These are phyloP conservation scores for Dryas alaskensis DNA, from an alignment of 306 rosid species.

Conservation along the genomic window DNA sequence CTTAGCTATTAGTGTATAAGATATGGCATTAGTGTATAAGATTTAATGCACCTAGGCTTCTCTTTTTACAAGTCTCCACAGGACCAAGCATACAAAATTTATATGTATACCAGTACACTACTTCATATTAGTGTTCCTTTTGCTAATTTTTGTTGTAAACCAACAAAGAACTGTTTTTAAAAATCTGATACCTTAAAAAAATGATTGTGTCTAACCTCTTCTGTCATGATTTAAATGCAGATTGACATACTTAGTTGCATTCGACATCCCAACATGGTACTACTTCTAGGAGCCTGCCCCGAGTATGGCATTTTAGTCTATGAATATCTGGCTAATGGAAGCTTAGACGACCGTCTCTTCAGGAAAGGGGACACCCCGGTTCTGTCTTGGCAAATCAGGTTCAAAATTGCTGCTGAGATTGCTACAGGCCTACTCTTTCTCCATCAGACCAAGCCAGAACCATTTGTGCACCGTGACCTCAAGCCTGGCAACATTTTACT, in stretches of 20 bases:
- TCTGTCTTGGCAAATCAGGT: constrained; percentile 71
- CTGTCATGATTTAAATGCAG: constrained; percentile 40
- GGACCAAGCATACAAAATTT: too few relatives aligned
- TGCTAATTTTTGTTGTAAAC: too few relatives aligned
- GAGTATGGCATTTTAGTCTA: constrained; percentile 78
- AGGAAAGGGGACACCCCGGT: constrained; percentile 40
- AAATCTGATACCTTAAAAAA: constrained; percentile 7
- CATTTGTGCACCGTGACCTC: constrained; percentile 91
- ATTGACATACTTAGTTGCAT: constrained; percentile 86
- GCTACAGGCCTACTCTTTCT: constrained; percentile 82
- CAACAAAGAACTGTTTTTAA: background rate
- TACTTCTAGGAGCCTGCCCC: constrained; percentile 92
- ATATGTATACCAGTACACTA: too few relatives aligned
- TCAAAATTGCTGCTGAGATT: constrained; percentile 76
- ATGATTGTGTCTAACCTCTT: background rate
- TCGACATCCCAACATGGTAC: constrained; percentile 97
- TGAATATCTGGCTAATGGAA: constrained; percentile 94
- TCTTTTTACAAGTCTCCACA: too few relatives aligned
- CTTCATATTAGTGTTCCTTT: too few relatives aligned
- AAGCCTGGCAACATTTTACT: constrained; percentile 87
- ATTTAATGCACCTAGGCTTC: too few relatives aligned
- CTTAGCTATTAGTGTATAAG: too few relatives aligned
- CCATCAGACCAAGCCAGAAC: constrained; percentile 95
- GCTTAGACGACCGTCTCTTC: constrained; percentile 69
- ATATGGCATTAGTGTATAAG: too few relatives aligned